Conservation (phyloP, 2,329 filamentous ascomycete species). For the Neonectria neomacrospora region DNA sequence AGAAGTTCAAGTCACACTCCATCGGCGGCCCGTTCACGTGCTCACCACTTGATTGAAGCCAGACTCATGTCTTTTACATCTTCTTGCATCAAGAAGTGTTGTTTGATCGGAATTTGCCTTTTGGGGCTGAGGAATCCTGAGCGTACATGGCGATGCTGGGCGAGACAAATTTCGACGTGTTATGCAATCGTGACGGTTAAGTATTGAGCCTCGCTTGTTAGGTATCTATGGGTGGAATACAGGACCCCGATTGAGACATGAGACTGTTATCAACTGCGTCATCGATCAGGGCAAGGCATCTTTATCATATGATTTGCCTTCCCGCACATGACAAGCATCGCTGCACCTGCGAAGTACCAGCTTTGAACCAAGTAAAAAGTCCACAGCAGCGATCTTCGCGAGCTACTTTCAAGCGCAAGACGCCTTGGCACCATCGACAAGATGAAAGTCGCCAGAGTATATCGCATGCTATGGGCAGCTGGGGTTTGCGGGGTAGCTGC, state of each 20-base stretch:
- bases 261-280: neutral
- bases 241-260: too few relatives aligned
- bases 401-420: neutral
- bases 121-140: too few relatives aligned
- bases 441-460: neutral
- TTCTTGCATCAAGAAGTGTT: neutral
- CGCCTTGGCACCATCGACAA: neutral
- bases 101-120: neutral
- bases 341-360: neutral
- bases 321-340: neutral
- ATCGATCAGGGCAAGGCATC: neutral
- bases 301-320: neutral
- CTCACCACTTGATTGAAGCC: slow-evolving; percentile 40
- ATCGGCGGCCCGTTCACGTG: neutral
- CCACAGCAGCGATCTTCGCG: neutral
- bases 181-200: too few relatives aligned
- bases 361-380: neutral
- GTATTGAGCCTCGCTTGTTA: too few relatives aligned
- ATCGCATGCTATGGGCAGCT: neutral
- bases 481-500: slow-evolving; percentile 1
- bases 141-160: too few relatives aligned
- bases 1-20: neutral
- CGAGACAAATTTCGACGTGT: too few relatives aligned
- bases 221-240: too few relatives aligned
- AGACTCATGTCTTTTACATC: neutral